These are phyloP conservation scores for Hypoxylon trugodes DNA, from an alignment of 495 filamentous ascomycete genomes.

Conservation along the genomic window DNA sequence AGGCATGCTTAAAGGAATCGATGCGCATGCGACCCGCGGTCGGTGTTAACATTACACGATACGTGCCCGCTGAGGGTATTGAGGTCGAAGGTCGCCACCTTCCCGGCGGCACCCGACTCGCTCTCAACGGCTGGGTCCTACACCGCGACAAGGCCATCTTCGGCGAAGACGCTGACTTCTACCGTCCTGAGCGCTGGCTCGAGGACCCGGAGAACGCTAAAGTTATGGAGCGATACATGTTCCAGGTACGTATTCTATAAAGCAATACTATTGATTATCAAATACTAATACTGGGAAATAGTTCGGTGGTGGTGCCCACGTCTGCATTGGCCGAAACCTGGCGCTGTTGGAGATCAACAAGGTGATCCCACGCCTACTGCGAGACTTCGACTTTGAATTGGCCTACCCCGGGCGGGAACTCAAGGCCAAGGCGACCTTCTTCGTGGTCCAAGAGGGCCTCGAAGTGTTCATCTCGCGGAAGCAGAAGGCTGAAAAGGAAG, in stretches of 20 bases:
- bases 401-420: constrained; percentile 54
- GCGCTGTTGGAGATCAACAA: constrained; percentile 66
- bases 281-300: constrained; percentile 20
- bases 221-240: constrained; percentile 60
- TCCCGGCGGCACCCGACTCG: constrained; percentile 60
- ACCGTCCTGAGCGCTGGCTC: constrained; percentile 72
- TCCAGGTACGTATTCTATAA: constrained; percentile 53
- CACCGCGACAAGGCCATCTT: constrained; percentile 64
- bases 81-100: constrained; percentile 62
- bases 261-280: neutral
- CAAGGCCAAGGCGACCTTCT: constrained; percentile 61
- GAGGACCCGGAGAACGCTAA: constrained; percentile 55
- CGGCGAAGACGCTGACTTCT: constrained; percentile 69
- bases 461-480: constrained; percentile 52
- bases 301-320: constrained; percentile 62
- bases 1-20: constrained; percentile 72
- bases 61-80: constrained; percentile 62
- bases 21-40: constrained; percentile 71
- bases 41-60: constrained; percentile 61
- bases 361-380: constrained; percentile 58
- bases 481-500: constrained; percentile 22
- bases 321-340: constrained; percentile 65
- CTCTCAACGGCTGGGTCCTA: constrained; percentile 63
- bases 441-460: constrained; percentile 61
- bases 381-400: constrained; percentile 61